These are phyloP conservation scores for Penicillium steckii DNA, from an alignment of 495 filamentous ascomycete species.

Conservation along the genomic window DNA sequence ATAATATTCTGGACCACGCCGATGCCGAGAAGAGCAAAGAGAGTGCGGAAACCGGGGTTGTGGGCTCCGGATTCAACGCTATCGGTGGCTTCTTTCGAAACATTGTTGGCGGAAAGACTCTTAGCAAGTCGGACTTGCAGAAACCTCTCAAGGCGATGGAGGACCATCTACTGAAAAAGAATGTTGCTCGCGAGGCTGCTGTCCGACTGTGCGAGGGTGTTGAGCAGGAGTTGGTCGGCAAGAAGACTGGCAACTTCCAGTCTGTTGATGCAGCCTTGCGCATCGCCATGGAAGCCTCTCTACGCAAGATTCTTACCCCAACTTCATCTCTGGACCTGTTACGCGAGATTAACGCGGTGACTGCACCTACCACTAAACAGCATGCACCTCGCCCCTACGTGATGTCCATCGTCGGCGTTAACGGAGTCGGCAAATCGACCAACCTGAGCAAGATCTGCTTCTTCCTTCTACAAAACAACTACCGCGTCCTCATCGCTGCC, in stretches of 20 bases:
- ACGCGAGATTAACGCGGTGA: slow-evolving; percentile 83
- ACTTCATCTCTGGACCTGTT: slow-evolving; percentile 92
- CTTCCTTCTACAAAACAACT: slow-evolving; percentile 95
- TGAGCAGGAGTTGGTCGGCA: slow-evolving; percentile 80
- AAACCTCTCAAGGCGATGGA: slow-evolving; percentile 95
- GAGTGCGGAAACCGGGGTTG: slow-evolving; percentile 55
- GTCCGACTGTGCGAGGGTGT: slow-evolving; percentile 89
- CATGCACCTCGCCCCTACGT: slow-evolving; percentile 79
- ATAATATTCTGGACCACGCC: slow-evolving; percentile 75
- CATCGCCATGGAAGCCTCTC: slow-evolving; percentile 81
- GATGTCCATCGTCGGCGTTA: slow-evolving; percentile 96
- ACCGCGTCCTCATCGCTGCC: slow-evolving; percentile 90
- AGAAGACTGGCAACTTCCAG: slow-evolving; percentile 91
- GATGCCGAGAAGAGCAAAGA: slow-evolving; percentile 60
- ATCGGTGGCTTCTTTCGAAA: slow-evolving; percentile 89
- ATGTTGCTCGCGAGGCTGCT: slow-evolving; percentile 92
- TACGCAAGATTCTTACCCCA: slow-evolving; percentile 92
- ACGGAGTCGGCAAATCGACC: slow-evolving; percentile 96
- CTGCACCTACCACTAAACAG: slow-evolving; percentile 51
- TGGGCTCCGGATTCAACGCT: slow-evolving; percentile 73
- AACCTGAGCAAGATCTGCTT: slow-evolving; percentile 96
- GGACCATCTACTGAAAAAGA: slow-evolving; percentile 91
- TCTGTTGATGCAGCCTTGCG: slow-evolving; percentile 82
- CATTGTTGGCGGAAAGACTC: slow-evolving; percentile 86
- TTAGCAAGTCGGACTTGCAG: slow-evolving; percentile 82